Percentiles rank a stretch among this genome's conserved stretches.
phyloP scores from a whole-genome alignment of 208 protist species.

The Naegleria lovaniensis region DNA sequence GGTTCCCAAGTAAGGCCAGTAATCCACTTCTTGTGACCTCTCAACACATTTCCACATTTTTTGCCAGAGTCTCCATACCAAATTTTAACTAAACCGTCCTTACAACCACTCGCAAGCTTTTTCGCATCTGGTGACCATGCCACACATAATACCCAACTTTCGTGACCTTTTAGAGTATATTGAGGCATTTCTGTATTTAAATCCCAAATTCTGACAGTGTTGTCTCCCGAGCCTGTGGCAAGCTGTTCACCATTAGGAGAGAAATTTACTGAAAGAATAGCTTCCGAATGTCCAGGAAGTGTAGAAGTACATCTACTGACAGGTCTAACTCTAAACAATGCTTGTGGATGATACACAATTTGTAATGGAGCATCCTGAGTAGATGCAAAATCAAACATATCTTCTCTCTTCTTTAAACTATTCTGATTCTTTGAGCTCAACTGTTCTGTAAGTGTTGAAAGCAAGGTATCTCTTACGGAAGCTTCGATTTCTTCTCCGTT shows the following conservation, averaged over 20 bases:
- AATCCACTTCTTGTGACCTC: constrained; percentile 87
- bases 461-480: constrained; percentile 71
- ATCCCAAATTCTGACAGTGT: constrained; percentile 95
- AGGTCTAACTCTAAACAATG: constrained; percentile 87
- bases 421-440: constrained; percentile 66
- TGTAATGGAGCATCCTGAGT: constrained; percentile 64
- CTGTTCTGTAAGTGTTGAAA: constrained; percentile 60
- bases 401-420: constrained; percentile 66
- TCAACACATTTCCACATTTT: constrained; percentile 55
- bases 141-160: constrained; percentile 88
- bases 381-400: constrained; percentile 66
- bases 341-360: constrained; percentile 88
- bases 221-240: constrained; percentile 88
- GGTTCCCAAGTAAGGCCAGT: constrained; percentile 92
- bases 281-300: constrained; percentile 87
- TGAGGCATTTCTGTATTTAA: constrained; percentile 84
- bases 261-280: constrained; percentile 83
- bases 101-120: constrained; percentile 82
- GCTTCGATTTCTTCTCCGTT: constrained; percentile 78
- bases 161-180: constrained; percentile 79
- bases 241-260: constrained; percentile 83
- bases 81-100: constrained; percentile 78
- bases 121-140: constrained; percentile 88
- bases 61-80: constrained; percentile 81
- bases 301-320: constrained; percentile 84